Percentiles rank a stretch among this genome's conserved stretches.
phyloP scores from a whole-genome alignment of 495 filamentous ascomycete genomes.

The Daldinia concentrica region DNA sequence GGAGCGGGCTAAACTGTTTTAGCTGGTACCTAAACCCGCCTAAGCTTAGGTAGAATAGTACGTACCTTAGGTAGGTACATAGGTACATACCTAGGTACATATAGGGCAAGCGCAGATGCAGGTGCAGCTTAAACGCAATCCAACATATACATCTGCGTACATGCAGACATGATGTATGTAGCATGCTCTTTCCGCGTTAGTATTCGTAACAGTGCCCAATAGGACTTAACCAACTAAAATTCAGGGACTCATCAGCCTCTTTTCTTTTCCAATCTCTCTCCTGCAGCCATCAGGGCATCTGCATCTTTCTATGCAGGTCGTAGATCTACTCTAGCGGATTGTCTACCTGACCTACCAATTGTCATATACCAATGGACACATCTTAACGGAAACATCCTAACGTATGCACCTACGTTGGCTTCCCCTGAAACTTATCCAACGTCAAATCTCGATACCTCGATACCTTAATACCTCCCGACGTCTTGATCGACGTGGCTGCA shows the following conservation, averaged over 20 bases:
- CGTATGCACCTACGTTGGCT: background rate
- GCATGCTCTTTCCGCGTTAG: background rate
- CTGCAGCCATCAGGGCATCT: background rate
- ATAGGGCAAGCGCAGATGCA: background rate
- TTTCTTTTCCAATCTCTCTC: constrained; percentile 3
- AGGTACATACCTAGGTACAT: background rate
- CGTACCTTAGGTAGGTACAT: background rate
- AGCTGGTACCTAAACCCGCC: background rate
- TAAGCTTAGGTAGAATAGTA: background rate
- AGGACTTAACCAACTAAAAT: constrained; percentile 10
- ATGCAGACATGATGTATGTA: too few species aligned
- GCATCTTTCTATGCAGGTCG: constrained; percentile 15
- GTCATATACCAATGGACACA: background rate
- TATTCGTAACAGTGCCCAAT: constrained; percentile 38
- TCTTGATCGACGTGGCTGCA: constrained; percentile 44
- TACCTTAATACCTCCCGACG: background rate
- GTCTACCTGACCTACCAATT: constrained; percentile 1
- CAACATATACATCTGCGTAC: background rate
- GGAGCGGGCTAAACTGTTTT: background rate
- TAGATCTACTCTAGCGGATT: constrained; percentile 13
- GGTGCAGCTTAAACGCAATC: background rate
- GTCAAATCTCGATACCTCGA: constrained; percentile 35
- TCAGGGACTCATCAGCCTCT: constrained; percentile 11
- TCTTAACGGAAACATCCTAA: background rate
- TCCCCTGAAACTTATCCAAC: constrained; percentile 12